Evolutionary conservation across 768 basidiomycete species (phyloP), one percentile per base, ranked within the genome.

Genomic region (Termitomyces sp.): DNA sequence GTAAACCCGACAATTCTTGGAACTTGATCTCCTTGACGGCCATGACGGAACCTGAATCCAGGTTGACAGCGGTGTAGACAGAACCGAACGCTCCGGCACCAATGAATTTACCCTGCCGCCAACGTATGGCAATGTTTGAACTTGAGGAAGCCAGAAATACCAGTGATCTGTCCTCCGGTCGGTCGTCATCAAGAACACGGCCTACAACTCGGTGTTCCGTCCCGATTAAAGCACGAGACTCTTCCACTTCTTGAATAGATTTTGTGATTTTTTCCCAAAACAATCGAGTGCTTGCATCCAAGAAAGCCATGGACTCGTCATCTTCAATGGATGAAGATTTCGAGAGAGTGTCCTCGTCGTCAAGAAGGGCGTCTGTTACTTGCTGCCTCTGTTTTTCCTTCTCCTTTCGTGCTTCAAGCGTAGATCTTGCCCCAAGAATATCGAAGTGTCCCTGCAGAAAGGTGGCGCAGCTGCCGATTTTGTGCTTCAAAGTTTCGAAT

Each of bases 11-110:
- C 12, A 96, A 76, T 69, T 98, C 96, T 68, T 95, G 94, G 71
- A 95, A 96, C 58, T 94, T 93, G 70, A 98, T 94, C 75, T 98
- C 97, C 75, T 99, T 99, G 66, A 98, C 97, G 9, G 97, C 97
- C 95, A 99, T 98, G 59, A 98, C 84, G 42, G 90, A 90, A 45
- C 95, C 93, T 1, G 91, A 89, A 68, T 98, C 97, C 54, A 98
- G 80, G 69, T 98, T 98, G 73, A 98, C 90, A 17, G 95, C 97
- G 46, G 94, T 84, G 70, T 98, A 99, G n/a, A 99, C 97, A n/a
- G 92, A 96, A 21, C 97, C 97, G 71, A 97, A 98, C 9, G 97
- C 95, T 16, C 97, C 97, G n/a, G 95, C 87, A 50, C 96, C 97
- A 63, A 99, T 98, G 75, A 98, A 98, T 57, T 90, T 86, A 14